Evolutionary conservation across 441 rosid genomes (phyloP).

Genomic region (Erysimum cheiri): DNA sequence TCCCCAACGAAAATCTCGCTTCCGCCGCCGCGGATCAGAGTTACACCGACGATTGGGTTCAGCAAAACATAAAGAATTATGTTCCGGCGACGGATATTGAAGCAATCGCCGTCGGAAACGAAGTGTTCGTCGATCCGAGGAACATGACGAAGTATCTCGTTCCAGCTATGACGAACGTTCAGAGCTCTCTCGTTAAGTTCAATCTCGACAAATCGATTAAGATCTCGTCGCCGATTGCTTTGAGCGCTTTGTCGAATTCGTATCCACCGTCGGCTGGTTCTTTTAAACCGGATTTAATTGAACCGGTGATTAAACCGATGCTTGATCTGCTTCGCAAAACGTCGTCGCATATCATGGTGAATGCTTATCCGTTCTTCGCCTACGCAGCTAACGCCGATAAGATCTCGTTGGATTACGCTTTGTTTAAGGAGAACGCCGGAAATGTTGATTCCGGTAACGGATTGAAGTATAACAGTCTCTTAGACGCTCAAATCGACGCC

Average conservation of each 20-base stretch:
- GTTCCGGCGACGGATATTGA: constrained; percentile 71
- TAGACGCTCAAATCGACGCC: constrained; percentile 91
- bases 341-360: constrained; percentile 75
- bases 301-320: constrained; percentile 80
- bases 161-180: constrained; percentile 78
- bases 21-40: constrained; percentile 63
- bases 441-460: constrained; percentile 81
- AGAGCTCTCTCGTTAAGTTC: constrained; percentile 59
- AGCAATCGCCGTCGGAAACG: constrained; percentile 91
- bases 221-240: constrained; percentile 79
- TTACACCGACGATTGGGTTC: constrained; percentile 78
- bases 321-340: constrained; percentile 61
- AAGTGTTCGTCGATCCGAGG: constrained; percentile 73
- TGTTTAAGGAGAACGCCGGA: constrained; percentile 69
- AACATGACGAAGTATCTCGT: constrained; percentile 72
- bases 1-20: constrained; percentile 83
- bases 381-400: constrained; percentile 63
- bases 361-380: constrained; percentile 86
- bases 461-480: constrained; percentile 63
- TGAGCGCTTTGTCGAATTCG: constrained; percentile 60
- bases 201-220: constrained; percentile 58
- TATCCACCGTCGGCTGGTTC: constrained; percentile 85
- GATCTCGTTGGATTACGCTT: constrained; percentile 74
- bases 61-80: constrained; percentile 58
- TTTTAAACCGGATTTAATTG: constrained; percentile 61